Base-by-base conservation (phyloP, 257 asterid genomes). In the Solanum paucissectum region DNA sequence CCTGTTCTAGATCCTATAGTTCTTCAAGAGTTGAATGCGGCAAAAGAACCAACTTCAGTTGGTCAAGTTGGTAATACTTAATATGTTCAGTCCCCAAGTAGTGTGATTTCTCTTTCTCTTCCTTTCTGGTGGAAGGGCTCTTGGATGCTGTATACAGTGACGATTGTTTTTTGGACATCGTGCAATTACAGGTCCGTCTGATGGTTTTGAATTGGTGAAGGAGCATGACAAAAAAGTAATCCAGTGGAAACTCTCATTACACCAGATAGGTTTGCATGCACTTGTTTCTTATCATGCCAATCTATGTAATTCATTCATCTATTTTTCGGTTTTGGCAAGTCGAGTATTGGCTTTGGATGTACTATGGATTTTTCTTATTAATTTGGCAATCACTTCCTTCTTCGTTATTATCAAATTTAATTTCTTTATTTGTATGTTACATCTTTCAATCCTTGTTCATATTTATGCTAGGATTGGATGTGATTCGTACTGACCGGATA, bases 1-100 rank as follows among this genome's bases (percentile, higher is more conserved):
- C 99, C 98, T 91, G 90, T 90, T 90, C 89, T 87, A 86, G 99
- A 97, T 86, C 99, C 98, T 49, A 90, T 97, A 52, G 98, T 95
- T 89, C 96, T 97, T 90, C 96, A 95, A 88, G 95, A 96, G 93
- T 88, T 93, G 58, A 89, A 92, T 85, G 88, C 89, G 13, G 94
- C 88, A 83, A 72, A 86, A 9, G 87, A 86, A 73, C 27, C 14
- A 42, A 27, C 66, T 46, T 74, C 87, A 6, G 46, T 72, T 64
- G 64, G 84, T 58, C 90, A 38, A 85, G 88, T 68, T 83, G 94
- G 94, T 91, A 92, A 27, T 36, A 33, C n/a, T 86, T 86, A 49
- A 74, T 5, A 73, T 58, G 66, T 27, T 71, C 20, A 74, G 68
- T 60, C 86, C 79, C 66, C 66, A 38, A 44, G 82, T 88, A 27